phyloP scores from a whole-genome alignment of 371 early-diverging fungal species.

The Thermomucor indicae-seudaticae region DNA sequence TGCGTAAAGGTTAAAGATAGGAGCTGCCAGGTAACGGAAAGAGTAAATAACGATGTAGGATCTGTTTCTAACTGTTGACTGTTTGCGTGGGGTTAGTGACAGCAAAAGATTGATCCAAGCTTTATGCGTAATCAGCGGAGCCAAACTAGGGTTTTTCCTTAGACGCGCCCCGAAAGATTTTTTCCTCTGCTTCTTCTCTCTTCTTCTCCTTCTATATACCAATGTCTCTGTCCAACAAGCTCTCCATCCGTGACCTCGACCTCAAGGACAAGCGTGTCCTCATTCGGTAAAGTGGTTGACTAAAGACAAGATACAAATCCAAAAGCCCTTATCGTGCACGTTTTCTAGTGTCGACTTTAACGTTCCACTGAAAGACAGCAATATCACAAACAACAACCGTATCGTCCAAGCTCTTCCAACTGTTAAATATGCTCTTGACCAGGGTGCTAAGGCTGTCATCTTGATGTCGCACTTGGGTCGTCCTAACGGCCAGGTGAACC shows the following conservation, averaged over 20 bases:
- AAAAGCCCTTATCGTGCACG: background rate
- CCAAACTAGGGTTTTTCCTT: background rate
- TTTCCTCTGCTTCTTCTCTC: background rate
- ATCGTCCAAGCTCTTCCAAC: slow-evolving; percentile 97
- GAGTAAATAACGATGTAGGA: background rate
- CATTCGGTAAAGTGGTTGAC: slow-evolving; percentile 65
- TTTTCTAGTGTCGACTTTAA: slow-evolving; percentile 94
- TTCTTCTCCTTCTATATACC: slow-evolving; percentile 8
- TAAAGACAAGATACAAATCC: background rate
- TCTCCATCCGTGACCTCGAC: slow-evolving; percentile 83
- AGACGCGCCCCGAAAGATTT: background rate
- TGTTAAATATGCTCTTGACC: slow-evolving; percentile 85
- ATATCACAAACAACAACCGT: slow-evolving; percentile 96
- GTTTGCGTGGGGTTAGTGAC: background rate
- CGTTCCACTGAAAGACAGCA: slow-evolving; percentile 91
- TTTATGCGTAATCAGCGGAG: background rate
- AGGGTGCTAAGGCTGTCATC: slow-evolving; percentile 87
- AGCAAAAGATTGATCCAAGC: background rate
- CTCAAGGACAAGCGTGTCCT: slow-evolving; percentile 88
- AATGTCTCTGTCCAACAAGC: slow-evolving; percentile 69
- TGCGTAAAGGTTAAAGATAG: background rate
- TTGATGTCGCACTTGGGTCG: slow-evolving; percentile 99
- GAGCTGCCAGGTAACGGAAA: background rate
- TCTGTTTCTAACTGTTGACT: background rate
- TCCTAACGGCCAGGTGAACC: slow-evolving; percentile 88